Base-by-base conservation (phyloP, 2,329 filamentous ascomycete genomes). In the Colletotrichum echinochloae region DNA sequence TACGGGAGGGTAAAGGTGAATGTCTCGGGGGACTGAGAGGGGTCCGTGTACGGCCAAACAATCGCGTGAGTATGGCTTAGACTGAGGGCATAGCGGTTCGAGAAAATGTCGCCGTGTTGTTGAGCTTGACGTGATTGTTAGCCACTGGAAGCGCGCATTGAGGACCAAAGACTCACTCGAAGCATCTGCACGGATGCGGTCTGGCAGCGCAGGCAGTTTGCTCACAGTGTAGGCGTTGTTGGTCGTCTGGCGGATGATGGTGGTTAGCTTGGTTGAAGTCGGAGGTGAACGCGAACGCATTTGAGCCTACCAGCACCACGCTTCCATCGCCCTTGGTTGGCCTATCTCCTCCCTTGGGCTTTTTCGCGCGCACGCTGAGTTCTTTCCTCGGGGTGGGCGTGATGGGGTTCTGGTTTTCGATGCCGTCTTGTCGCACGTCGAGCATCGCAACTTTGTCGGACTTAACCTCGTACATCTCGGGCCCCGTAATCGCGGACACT, bases 11-110 rank as follows among this genome's bases (percentile, higher is more conserved):
- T 89, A 76, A 99, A 94, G 12, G 89, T 90, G 75, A 95, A 93
- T 30, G 94, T 92, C 78, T 95, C 92, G 76, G 92, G 90, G 1
- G 91, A 91, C 61, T 89, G 83, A 41, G 88, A 86, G 30, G 87
- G 86, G n/a, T 87, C 85, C 35, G 90, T 90, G 81, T 98, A 98
- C 20, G 94, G 92, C 96, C 96, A 99, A 60, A 97, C 90, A 72
- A 97, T 88, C 75, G 95, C 96, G 77, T 95, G 91, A 9, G 91
- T 90, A 74, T 91, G 90, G 11, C 94, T 97, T 66, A 98, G 86
- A 56, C 90, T 91, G 66, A 98, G 86, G 59, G 93, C 95, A 78
- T 95, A 94, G 74, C 89, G 92, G 71, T 85, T 88, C 49, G 87
- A 88, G 79, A 89, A 89, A 70, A 94, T 85, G 39, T 88, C 87